phyloP scores from a whole-genome alignment of 768 basidiomycete genomes.

The Phaeolepiota aurea region DNA sequence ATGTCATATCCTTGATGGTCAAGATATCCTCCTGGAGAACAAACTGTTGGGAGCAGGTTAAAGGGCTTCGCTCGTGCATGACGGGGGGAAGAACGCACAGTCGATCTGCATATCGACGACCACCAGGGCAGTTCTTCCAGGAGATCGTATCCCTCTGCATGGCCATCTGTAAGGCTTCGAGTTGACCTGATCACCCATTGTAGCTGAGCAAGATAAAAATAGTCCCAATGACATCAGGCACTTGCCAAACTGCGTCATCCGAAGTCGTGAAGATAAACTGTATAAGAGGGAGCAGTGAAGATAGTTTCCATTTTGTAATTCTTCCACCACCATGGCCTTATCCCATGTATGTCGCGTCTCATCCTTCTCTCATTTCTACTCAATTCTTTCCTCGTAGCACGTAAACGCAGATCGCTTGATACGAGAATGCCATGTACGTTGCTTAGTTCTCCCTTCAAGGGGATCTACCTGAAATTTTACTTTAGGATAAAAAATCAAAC shows the following conservation, averaged over 20 bases:
- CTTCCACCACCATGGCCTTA: conserved; percentile 40
- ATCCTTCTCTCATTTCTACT: not conserved
- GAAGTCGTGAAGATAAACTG: too few species aligned
- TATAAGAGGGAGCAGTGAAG: too few species aligned
- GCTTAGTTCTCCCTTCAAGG: conserved; percentile 1
- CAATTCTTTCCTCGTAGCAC: conserved; percentile 31
- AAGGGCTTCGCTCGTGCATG: not conserved
- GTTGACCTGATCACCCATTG: not conserved
- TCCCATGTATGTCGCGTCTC: conserved; percentile 40
- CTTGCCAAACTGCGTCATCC: too few species aligned
- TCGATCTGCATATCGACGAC: conserved; percentile 1
- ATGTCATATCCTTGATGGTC: conserved; percentile 4
- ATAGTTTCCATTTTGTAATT: not conserved
- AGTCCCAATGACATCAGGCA: conserved; percentile 2
- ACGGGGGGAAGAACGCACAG: not conserved
- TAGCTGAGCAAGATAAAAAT: not conserved
- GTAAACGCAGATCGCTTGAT: conserved; percentile 64
- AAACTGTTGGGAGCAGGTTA: not conserved
- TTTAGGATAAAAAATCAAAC: conserved; percentile 35
- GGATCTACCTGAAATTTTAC: conserved; percentile 2
- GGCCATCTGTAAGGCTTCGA: conserved; percentile 1
- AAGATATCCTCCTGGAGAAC: conserved; percentile 3
- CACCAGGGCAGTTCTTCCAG: not conserved
- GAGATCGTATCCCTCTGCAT: not conserved
- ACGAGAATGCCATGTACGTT: conserved; percentile 39